These are phyloP conservation scores for Besnoitia besnoiti DNA, from an alignment of 169 alveolate genomes.

Conservation along the genomic window DNA sequence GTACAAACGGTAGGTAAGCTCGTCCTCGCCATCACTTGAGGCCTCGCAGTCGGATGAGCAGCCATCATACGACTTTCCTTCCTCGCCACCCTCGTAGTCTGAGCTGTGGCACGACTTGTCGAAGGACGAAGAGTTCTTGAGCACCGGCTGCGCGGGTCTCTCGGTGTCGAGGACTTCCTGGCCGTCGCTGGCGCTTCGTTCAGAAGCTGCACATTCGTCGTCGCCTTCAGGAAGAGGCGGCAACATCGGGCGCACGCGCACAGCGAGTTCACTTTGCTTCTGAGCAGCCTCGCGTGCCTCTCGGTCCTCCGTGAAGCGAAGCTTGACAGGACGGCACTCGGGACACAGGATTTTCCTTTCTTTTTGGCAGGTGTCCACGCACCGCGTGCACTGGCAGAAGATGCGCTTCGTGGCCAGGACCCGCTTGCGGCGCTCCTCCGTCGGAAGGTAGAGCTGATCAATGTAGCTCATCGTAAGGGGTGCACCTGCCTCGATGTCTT, in stretches of 20 bases:
- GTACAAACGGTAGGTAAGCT: too few relatives aligned
- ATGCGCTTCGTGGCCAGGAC: constrained; percentile 55
- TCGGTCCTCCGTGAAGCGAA: constrained; percentile 29
- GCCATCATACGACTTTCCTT: constrained; percentile 23
- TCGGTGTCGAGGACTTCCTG: neutral
- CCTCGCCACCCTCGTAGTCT: constrained; percentile 24
- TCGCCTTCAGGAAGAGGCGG: neutral
- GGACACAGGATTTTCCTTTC: constrained; percentile 62
- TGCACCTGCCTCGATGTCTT: constrained; percentile 45
- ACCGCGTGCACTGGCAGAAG: constrained; percentile 64
- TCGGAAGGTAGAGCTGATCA: constrained; percentile 62
- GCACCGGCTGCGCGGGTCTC: neutral
- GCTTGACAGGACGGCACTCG: constrained; percentile 62
- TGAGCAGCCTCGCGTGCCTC: neutral
- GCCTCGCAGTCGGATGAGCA: constrained; percentile 22
- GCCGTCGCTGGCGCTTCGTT: neutral
- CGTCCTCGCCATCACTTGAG: constrained; percentile 41
- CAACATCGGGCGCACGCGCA: neutral
- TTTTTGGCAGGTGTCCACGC: constrained; percentile 21
- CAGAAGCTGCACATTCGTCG: neutral
- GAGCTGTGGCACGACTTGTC: constrained; percentile 21
- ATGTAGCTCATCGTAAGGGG: constrained; percentile 50
- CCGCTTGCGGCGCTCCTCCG: constrained; percentile 65
- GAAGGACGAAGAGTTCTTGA: neutral
- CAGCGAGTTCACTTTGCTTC: neutral